These are phyloP conservation scores for Neospora caninum DNA, from an alignment of 169 alveolate genomes.

Conservation along the genomic window DNA sequence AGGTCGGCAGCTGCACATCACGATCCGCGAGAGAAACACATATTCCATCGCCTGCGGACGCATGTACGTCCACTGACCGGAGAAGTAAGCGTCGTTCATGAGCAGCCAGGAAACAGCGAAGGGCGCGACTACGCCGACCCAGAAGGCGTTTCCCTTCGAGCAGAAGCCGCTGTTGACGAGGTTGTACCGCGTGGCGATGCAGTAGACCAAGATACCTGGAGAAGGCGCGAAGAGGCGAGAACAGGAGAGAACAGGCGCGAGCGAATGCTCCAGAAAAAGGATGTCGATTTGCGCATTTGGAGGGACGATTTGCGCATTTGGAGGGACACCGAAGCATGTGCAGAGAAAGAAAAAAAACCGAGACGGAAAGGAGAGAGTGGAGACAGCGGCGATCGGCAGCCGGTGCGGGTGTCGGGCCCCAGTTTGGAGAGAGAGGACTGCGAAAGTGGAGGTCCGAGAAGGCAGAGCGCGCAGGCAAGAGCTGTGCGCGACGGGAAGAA, in stretches of 20 bases:
- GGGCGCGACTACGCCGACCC: constrained; percentile 43
- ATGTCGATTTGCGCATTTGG: not conserved
- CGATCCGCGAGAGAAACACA: too few relatives aligned
- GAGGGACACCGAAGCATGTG: not conserved
- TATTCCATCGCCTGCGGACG: too few relatives aligned
- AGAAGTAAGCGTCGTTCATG: constrained; percentile 43
- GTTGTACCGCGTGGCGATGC: constrained; percentile 62
- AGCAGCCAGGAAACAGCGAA: constrained; percentile 44
- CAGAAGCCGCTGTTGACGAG: constrained; percentile 52
- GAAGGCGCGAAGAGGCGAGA: not conserved
- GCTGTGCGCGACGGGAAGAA: too few relatives aligned
- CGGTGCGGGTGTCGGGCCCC: too few relatives aligned
- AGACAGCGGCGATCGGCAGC: too few relatives aligned
- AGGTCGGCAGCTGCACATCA: too few relatives aligned
- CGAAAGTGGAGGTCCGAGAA: too few relatives aligned
- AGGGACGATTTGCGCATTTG: not conserved
- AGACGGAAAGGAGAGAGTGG: too few relatives aligned
- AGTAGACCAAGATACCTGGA: constrained; percentile 46
- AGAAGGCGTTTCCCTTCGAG: constrained; percentile 39
- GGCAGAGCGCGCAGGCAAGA: too few relatives aligned
- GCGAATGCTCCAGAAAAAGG: not conserved
- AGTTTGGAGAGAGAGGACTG: too few relatives aligned
- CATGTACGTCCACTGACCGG: not conserved
- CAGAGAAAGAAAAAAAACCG: not conserved
- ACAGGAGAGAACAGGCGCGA: not conserved